Base-by-base conservation (phyloP, 371 early-diverging fungal genomes). In the Phascolomyces articulosus region DNA sequence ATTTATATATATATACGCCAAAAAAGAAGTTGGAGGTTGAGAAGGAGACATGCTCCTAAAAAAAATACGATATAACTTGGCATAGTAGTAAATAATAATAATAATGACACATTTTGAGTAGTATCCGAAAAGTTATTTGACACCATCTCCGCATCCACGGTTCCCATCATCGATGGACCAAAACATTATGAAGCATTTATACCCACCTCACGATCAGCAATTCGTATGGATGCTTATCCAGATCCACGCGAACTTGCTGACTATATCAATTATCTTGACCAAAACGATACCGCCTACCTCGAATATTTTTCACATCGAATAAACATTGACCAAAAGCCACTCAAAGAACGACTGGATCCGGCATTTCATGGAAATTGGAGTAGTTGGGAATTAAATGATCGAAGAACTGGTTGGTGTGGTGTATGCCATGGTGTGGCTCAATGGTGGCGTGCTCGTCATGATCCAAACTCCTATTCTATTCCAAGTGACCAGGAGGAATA, bases 101-200 rank as follows among this genome's bases (percentile, higher is more conserved):
- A 51, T 13, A 24, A 20, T 51, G 6, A 51, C 16, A 6, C 16
- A 47, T 47, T 40, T 38, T 26, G 44, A 40, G 13, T 59, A 78
- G 75, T 64, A 11, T 76, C 80, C 2, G 80, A 79, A 48, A 79
- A 79, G 38, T 51, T 79, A n/a, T 70, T 65, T 47, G 77, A 79
- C 48, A 74, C 80, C 18, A 62, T 73, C 23, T 23, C 34, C 4
- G 27, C 49, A 28, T 64, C 69, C 21, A 61, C 73, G 1, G 71
- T 74, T 0, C 74, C 74, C 6, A 68, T 74, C 18, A 71, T 74
- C 3, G 74, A 74, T 38, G 74, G 74, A 2, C 80, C 80, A 9
- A 9, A 58, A 9, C 63, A 53, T 3, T 80, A 80, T 47, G 64
- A 64, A 3, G 71, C 70, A n/a, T 80, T 68, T 56, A 59, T 77